phyloP scores from a whole-genome alignment of 306 rosid genomes.

The Luffa aegyptiaca region DNA sequence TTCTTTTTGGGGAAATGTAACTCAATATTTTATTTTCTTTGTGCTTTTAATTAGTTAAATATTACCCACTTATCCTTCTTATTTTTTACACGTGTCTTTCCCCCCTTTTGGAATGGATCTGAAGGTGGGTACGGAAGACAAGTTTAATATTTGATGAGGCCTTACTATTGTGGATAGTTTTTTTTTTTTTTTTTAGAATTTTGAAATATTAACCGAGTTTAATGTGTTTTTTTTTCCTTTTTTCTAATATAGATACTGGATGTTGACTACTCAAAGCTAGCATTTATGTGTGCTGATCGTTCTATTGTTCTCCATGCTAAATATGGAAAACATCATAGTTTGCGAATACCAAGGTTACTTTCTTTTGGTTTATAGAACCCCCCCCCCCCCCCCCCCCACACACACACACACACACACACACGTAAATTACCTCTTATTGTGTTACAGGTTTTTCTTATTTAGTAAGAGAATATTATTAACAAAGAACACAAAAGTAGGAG shows the following conservation, averaged over 20 bases:
- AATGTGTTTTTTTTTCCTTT: neutral
- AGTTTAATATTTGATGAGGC: neutral
- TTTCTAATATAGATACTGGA: constrained; percentile 38
- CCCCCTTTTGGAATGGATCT: neutral
- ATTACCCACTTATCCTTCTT: neutral
- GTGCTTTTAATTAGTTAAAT: neutral
- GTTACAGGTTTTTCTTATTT: neutral
- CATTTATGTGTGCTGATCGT: constrained; percentile 89
- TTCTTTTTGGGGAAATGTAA: neutral
- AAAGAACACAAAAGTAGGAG: neutral
- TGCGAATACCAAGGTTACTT: constrained; percentile 85
- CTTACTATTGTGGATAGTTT: neutral
- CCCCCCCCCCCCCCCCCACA: neutral
- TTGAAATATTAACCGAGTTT: neutral
- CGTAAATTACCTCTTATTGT: neutral
- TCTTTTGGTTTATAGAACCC: neutral
- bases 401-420: too few relatives aligned
- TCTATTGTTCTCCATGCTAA: constrained; percentile 72
- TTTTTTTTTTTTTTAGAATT: neutral
- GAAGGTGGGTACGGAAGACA: neutral
- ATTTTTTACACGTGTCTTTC: neutral
- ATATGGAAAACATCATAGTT: constrained; percentile 75
- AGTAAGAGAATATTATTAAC: neutral
- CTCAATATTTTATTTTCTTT: neutral
- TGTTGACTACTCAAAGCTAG: constrained; percentile 90